phyloP scores from a whole-genome alignment of 2,329 filamentous ascomycete genomes.

The Alternaria triticimaculans region DNA sequence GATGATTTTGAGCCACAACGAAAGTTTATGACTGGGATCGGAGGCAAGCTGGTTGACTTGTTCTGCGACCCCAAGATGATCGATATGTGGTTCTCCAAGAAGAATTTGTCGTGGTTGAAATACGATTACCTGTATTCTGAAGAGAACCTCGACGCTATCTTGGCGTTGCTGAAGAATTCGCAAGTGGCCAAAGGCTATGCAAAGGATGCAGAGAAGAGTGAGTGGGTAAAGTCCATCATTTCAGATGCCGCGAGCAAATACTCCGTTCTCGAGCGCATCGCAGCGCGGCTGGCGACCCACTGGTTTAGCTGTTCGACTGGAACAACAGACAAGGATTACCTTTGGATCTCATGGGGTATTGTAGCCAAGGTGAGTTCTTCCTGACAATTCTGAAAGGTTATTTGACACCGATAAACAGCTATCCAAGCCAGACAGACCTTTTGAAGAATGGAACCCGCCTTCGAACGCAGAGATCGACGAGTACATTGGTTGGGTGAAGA shows the following conservation, averaged over 20 bases:
- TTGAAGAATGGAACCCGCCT: not conserved
- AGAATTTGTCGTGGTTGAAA: not conserved
- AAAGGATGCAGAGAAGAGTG: conserved; percentile 5
- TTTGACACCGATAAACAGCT: not conserved
- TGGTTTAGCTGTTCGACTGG: conserved; percentile 3
- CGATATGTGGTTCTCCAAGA: not conserved
- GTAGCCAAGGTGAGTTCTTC: not conserved
- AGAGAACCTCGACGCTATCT: too few relatives aligned
- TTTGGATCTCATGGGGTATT: not conserved
- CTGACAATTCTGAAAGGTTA: not conserved
- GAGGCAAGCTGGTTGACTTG: not conserved
- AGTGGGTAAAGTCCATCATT: conserved; percentile 7
- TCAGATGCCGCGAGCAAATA: not conserved
- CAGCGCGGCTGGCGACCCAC: not conserved
- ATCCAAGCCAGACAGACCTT: not conserved
- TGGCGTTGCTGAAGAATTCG: conserved; percentile 8
- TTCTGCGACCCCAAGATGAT: not conserved
- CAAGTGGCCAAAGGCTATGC: conserved; percentile 15
- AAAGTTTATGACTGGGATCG: not conserved
- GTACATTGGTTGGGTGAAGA: not conserved
- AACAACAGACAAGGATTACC: not conserved
- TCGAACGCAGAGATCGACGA: not conserved
- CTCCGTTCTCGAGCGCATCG: conserved; percentile 1
- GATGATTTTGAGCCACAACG: not conserved
- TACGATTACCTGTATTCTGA: not conserved